A percentile compares a stretch with the other conserved stretches of the same genome.
Evolutionary conservation across 306 rosid species (phyloP).

Genomic region (Cucumis sativus): Cucumber_9930_V3 NC_026655.2:26401501-26402000

Average conservation of each 20-base stretch:
- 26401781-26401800: background rate
- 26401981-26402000: background rate
- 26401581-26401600: conserved; percentile 81
- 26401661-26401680: conserved; percentile 9
- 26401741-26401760: background rate
- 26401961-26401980: background rate
- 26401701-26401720: background rate
- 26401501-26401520: background rate
- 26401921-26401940: background rate
- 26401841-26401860: background rate
- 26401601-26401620: conserved; percentile 65
- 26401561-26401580: conserved; percentile 84
- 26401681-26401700: conserved; percentile 5
- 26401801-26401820: background rate
- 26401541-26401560: background rate
- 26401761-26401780: background rate
- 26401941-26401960: background rate
- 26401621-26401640: conserved; percentile 80
- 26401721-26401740: background rate
- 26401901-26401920: background rate
- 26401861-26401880: background rate
- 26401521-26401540: background rate
- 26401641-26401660: conserved; percentile 36
- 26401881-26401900: background rate
- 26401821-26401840: background rate